These are phyloP conservation scores for Alternaria brassicicola DNA, from an alignment of 2,329 filamentous ascomycete species.

Conservation along the genomic window DNA sequence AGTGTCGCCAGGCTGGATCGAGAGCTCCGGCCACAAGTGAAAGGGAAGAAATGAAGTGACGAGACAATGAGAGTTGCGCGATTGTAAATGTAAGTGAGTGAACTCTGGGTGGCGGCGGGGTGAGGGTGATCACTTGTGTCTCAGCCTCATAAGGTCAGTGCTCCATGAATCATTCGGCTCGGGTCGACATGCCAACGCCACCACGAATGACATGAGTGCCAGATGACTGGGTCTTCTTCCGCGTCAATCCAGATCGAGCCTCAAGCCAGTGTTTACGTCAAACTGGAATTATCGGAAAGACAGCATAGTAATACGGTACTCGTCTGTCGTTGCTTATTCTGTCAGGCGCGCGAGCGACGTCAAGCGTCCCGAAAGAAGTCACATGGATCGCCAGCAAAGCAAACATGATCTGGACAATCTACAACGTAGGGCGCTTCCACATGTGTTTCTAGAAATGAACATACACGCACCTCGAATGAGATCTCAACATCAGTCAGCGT, in stretches of 20 bases:
- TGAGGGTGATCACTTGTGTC: slow-evolving; percentile 13
- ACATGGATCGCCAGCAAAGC: background rate
- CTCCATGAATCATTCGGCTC: slow-evolving; percentile 14
- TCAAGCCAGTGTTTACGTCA: slow-evolving; percentile 5
- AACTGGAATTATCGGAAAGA: slow-evolving; percentile 5
- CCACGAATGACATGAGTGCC: slow-evolving; percentile 7
- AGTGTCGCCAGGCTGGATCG: slow-evolving; percentile 17
- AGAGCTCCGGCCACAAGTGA: slow-evolving; percentile 9
- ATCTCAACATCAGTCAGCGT: background rate
- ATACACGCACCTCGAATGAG: background rate
- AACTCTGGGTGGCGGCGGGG: slow-evolving; percentile 19
- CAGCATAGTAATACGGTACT: background rate
- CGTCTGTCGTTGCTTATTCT: background rate
- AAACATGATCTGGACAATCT: background rate
- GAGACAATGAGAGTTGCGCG: slow-evolving; percentile 10
- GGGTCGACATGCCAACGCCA: slow-evolving; percentile 18
- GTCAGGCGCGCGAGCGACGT: background rate
- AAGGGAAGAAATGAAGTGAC: slow-evolving; percentile 7
- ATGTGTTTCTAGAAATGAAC: background rate
- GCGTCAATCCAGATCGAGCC: background rate
- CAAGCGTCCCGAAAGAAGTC: background rate
- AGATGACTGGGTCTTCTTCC: background rate
- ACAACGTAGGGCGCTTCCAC: background rate
- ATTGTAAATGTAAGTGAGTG: slow-evolving; percentile 13
- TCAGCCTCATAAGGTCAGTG: slow-evolving; percentile 22